Evolutionary conservation across 805 yeast genomes (phyloP), one percentile per base, ranked within the genome.

Genomic region (Maudiozyma barnettii): DNA sequence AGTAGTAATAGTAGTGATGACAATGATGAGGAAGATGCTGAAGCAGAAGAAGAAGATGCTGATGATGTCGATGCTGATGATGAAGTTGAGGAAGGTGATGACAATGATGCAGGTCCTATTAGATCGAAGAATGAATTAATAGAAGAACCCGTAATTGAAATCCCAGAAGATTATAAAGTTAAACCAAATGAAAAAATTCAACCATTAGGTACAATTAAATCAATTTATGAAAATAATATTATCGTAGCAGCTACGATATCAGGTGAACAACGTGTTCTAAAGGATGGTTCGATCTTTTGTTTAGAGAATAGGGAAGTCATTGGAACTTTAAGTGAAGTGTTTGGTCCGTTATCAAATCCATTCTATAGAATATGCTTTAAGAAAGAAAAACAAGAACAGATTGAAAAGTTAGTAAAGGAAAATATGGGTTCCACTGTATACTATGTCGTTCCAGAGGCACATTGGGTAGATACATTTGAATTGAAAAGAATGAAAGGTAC

Each of bases 281-380:
- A 81, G 53, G 97, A 88, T 46, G 83, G 82, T 14, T 82, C 95
- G 0, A 70, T 91, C 0, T 72, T 91, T 3, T 87, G 96, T 58
- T 75, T 89, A 41, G 82, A 79, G 52, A 88, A 86, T 59, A 72
- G 82, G 41, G 72, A 76, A 1, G 66, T 82, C 1, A 56, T 93
- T 14, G 98, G 98, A 0, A 81, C 83, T 1, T 67, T 91, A 9
- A 84, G 79, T 58, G 99, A 93, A 63, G 86, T 88, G 0, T 88
- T 93, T 69, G 99, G 99, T 0, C 82, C 87, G 10, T 73, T 93
- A 5, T 84, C 85, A 51, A 65, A 77, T 18, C 99, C 99, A 0
- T 70, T 82, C 41, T 90, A 88, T 61, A 73, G 95, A 37, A 82
- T 93, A 1, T 79, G 81, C 49, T 79, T 86, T 59, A 51, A 58